phyloP scores from a whole-genome alignment of 257 asterid species.

The Cinchona pubescens region DNA sequence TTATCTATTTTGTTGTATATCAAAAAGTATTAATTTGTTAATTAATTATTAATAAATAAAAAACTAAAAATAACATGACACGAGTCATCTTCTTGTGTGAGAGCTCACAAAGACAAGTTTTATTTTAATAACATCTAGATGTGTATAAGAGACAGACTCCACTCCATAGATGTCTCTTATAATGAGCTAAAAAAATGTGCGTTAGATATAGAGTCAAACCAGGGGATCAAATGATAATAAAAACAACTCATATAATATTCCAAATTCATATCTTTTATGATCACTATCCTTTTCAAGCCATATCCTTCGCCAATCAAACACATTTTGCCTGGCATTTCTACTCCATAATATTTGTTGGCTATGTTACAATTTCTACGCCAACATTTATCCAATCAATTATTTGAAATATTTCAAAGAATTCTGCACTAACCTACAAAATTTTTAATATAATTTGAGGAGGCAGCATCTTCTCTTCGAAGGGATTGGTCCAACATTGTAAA shows the following conservation, averaged over 20 bases:
- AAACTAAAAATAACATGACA: no score
- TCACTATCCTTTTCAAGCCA: constrained; percentile 4
- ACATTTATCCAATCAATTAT: background rate
- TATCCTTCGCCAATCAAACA: background rate
- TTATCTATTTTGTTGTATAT: no score
- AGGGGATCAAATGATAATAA: constrained; percentile 1
- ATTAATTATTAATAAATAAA: no score
- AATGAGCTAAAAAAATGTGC: background rate
- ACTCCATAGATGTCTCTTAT: no score
- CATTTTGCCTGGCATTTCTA: background rate
- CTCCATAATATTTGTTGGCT: background rate
- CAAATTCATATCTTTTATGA: background rate
- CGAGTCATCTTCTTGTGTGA: no score
- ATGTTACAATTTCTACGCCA: background rate
- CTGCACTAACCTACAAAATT: background rate
- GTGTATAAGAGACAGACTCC: no score
- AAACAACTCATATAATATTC: background rate
- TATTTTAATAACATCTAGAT: no score
- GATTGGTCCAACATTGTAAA: constrained; percentile 3
- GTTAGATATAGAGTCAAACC: background rate
- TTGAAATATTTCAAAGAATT: background rate
- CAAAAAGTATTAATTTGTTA: no score
- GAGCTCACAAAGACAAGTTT: no score
- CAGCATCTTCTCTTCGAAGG: constrained; percentile 1
- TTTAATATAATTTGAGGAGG: background rate